These are phyloP conservation scores for Camellia lanceoleosa DNA, from an alignment of 148 eudicot species.

Conservation along the genomic window DNA sequence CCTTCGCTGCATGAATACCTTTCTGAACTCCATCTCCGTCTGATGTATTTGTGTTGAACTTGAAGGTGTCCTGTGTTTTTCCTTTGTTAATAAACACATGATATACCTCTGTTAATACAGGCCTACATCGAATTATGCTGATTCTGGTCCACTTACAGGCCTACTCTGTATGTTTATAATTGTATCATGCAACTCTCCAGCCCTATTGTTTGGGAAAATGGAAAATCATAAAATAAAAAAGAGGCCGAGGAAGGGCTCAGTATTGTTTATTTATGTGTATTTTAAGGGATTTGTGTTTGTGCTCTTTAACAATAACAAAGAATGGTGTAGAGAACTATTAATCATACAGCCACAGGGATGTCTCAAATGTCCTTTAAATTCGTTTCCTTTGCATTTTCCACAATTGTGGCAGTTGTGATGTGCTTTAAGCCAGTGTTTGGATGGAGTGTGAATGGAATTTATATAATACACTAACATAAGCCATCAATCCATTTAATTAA, in stretches of 20 bases:
- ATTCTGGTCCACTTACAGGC: no score
- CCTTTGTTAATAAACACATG: background rate
- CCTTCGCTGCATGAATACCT: background rate
- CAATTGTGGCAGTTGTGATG: no score
- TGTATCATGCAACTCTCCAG: background rate
- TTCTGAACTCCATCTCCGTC: background rate
- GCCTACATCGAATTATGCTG: no score
- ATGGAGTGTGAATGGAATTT: no score
- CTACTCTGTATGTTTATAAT: background rate
- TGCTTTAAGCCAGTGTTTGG: no score
- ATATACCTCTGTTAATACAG: background rate
- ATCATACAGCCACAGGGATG: background rate
- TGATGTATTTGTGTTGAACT: background rate
- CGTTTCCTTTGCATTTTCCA: no score
- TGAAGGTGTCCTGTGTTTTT: background rate
- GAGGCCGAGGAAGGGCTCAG: slow-evolving; percentile 2
- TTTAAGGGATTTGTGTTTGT: background rate
- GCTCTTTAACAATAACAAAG: background rate
- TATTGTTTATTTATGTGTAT: background rate
- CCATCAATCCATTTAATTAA: no score
- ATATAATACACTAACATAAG: no score
- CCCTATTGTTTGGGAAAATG: background rate
- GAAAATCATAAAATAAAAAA: background rate
- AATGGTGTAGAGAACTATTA: background rate
- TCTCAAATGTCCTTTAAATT: background rate